A percentile compares a stretch with the other conserved stretches of the same genome.
phyloP scores from a whole-genome alignment of 2,329 filamentous ascomycete genomes.

The Reticulascus tulasneorum region DNA sequence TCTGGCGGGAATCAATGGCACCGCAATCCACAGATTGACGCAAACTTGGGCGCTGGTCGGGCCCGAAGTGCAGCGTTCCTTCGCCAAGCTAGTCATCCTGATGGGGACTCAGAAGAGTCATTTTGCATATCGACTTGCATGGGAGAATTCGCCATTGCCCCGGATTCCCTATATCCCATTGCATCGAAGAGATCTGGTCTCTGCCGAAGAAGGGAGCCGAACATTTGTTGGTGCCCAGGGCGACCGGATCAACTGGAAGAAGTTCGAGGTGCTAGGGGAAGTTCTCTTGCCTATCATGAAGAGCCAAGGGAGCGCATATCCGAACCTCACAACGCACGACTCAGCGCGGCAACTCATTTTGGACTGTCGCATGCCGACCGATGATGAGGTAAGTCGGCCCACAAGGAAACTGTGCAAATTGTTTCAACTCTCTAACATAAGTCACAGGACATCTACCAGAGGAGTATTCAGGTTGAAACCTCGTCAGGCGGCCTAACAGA shows the following conservation, averaged over 20 bases:
- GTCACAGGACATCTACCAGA: slow-evolving; percentile 59
- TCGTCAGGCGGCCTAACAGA: slow-evolving; percentile 41
- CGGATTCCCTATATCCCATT: slow-evolving; percentile 92
- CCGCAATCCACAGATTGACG: slow-evolving; percentile 75
- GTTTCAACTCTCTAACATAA: slow-evolving; percentile 22
- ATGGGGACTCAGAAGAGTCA: slow-evolving; percentile 93
- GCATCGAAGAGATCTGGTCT: slow-evolving; percentile 83
- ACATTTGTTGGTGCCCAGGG: slow-evolving; percentile 75
- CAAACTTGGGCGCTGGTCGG: slow-evolving; percentile 77
- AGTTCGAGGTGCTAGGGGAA: slow-evolving; percentile 94
- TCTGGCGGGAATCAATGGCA: slow-evolving; percentile 86
- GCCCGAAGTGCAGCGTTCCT: slow-evolving; percentile 70
- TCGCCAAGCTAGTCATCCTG: slow-evolving; percentile 80
- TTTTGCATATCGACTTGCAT: slow-evolving; percentile 92
- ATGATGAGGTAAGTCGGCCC: slow-evolving; percentile 71
- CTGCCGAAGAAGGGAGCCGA: slow-evolving; percentile 85
- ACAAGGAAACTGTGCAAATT: not conserved
- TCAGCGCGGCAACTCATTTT: slow-evolving; percentile 70
- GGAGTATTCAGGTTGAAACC: slow-evolving; percentile 57
- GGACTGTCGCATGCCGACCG: slow-evolving; percentile 74
- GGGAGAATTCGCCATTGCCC: slow-evolving; percentile 89
- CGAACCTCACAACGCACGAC: slow-evolving; percentile 65
- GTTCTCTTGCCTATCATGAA: slow-evolving; percentile 86
- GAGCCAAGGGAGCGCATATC: slow-evolving; percentile 82
- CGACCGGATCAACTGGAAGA: slow-evolving; percentile 91